Evolutionary conservation across 768 basidiomycete genomes (phyloP).

Genomic region (Boletellus sp.): DNA sequence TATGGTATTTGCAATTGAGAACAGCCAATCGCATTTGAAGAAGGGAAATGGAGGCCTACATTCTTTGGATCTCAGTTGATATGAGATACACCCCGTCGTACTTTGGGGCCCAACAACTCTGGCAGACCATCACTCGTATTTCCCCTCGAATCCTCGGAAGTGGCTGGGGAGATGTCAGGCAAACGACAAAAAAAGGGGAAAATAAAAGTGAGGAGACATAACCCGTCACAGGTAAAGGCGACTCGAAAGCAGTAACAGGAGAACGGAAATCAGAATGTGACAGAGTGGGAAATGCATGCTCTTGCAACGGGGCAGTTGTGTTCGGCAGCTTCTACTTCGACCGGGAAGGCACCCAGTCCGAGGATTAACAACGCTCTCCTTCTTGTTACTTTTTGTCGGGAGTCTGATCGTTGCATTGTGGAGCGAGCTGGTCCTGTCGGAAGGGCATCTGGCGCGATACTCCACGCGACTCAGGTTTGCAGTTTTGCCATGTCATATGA

Average conservation of each 20-base stretch:
- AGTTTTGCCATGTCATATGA: slow-evolving; percentile 35
- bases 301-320: slow-evolving; percentile 13
- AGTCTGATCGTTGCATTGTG: slow-evolving; percentile 17
- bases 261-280: slow-evolving; percentile 1
- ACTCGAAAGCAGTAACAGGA: not conserved
- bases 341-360: slow-evolving; percentile 37
- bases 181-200: slow-evolving; percentile 16
- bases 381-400: slow-evolving; percentile 28
- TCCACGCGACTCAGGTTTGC: slow-evolving; percentile 21
- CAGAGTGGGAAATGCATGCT: slow-evolving; percentile 14
- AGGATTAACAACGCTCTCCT: slow-evolving; percentile 30
- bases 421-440: slow-evolving; percentile 28
- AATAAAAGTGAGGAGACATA: slow-evolving; percentile 15
- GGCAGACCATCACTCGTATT: slow-evolving; percentile 9
- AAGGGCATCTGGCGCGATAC: slow-evolving; percentile 29
- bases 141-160: slow-evolving; percentile 17
- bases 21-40: slow-evolving; percentile 23
- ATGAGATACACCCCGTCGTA: slow-evolving; percentile 18
- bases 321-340: slow-evolving; percentile 31
- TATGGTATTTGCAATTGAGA: not conserved
- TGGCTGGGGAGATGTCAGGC: not conserved
- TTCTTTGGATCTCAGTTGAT: slow-evolving; percentile 27
- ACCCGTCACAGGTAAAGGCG: slow-evolving; percentile 4
- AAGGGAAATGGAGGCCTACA: slow-evolving; percentile 19
- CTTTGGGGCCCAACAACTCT: slow-evolving; percentile 21